These are phyloP conservation scores for Colletotrichum cuscutae DNA, from an alignment of 2,329 filamentous ascomycete genomes.

Conservation along the genomic window DNA sequence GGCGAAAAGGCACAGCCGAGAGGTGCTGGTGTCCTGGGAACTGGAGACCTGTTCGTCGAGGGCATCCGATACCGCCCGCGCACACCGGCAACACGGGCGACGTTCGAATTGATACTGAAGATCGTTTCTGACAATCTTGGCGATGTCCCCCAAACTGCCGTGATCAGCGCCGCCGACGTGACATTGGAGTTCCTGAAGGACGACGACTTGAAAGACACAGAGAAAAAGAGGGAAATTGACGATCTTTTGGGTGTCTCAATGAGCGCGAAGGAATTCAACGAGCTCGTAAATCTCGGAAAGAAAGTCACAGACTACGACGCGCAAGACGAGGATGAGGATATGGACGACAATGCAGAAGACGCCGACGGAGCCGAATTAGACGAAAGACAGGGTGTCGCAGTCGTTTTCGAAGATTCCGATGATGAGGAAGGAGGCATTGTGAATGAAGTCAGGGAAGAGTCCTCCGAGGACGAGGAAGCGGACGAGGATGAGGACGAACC, in stretches of 20 bases:
- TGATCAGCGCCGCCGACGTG: slow-evolving; percentile 92
- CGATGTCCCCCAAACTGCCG: slow-evolving; percentile 91
- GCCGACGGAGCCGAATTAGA: slow-evolving; percentile 82
- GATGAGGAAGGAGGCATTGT: slow-evolving; percentile 85
- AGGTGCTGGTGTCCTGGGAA: slow-evolving; percentile 82
- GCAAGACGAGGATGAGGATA: slow-evolving; percentile 93
- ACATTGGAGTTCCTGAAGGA: slow-evolving; percentile 93
- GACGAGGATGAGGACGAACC: slow-evolving; percentile 70
- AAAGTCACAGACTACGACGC: slow-evolving; percentile 99
- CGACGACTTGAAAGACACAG: slow-evolving; percentile 94
- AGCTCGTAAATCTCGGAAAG: slow-evolving; percentile 94
- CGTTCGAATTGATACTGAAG: slow-evolving; percentile 93
- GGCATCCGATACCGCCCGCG: slow-evolving; percentile 92
- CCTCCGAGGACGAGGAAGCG: slow-evolving; percentile 82
- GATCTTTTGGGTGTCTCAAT: slow-evolving; percentile 88
- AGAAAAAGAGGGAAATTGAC: slow-evolving; percentile 98
- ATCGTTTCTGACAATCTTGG: slow-evolving; percentile 89
- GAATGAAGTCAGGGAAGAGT: slow-evolving; percentile 89
- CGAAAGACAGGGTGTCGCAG: slow-evolving; percentile 94
- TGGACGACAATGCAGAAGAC: slow-evolving; percentile 75
- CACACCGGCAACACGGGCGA: slow-evolving; percentile 89
- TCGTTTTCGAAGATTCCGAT: slow-evolving; percentile 93
- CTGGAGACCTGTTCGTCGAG: slow-evolving; percentile 87
- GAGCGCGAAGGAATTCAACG: slow-evolving; percentile 93
- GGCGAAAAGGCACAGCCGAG: slow-evolving; percentile 74